Evolutionary conservation across 306 rosid genomes (phyloP).

Genomic region (Pyrus pyrifolia): DNA sequence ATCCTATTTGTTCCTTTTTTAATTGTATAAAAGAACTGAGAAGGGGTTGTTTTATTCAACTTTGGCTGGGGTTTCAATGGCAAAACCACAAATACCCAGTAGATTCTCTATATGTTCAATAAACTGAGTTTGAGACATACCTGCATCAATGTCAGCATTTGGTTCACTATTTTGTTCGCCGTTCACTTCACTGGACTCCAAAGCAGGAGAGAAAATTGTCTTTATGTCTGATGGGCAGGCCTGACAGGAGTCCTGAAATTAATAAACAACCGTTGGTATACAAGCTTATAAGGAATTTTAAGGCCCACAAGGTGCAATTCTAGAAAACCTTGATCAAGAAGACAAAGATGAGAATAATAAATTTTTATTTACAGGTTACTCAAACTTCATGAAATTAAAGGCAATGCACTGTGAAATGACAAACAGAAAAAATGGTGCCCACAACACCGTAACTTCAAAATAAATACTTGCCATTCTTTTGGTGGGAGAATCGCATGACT

Average conservation of each 20-base stretch:
- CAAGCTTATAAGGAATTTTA: neutral
- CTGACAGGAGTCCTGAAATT: slow-evolving; percentile 47
- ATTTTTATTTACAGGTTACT: neutral
- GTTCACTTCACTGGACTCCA: slow-evolving; percentile 44
- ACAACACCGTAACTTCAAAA: neutral
- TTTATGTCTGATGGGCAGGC: slow-evolving; percentile 41
- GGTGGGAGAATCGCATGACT: slow-evolving; percentile 32
- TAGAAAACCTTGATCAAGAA: neutral
- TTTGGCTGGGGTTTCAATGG: too few relatives aligned
- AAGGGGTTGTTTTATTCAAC: too few relatives aligned
- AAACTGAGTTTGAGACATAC: slow-evolving; percentile 27
- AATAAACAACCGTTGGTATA: slow-evolving; percentile 7
- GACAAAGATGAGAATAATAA: neutral
- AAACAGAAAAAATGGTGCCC: slow-evolving; percentile 4
- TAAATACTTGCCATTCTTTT: slow-evolving; percentile 38
- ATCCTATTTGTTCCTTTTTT: neutral
- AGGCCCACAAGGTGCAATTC: neutral
- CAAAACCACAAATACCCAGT: too few relatives aligned
- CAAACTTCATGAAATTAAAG: neutral
- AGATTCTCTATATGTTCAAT: neutral
- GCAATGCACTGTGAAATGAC: slow-evolving; percentile 4
- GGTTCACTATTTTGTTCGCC: slow-evolving; percentile 37
- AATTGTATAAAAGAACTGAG: neutral
- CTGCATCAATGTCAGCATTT: slow-evolving; percentile 39
- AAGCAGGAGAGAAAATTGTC: slow-evolving; percentile 75